Conservation (phyloP, 1,139 yeast species). For the Pneumocystis canis region DNA sequence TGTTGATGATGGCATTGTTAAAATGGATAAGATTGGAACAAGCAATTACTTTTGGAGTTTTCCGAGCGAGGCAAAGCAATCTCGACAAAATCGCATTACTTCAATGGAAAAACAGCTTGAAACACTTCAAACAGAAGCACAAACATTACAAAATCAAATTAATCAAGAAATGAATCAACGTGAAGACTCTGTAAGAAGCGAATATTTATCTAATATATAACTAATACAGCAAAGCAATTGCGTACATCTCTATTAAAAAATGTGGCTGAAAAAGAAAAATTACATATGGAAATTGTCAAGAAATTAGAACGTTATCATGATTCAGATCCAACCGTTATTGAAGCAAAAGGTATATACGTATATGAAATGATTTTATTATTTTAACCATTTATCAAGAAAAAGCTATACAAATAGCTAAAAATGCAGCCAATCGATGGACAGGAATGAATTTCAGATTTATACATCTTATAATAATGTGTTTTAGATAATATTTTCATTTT, state of each 20-base stretch:
- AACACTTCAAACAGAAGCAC: neutral
- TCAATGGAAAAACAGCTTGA: neutral
- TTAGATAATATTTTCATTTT: neutral
- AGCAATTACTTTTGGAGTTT: slow-evolving; percentile 3
- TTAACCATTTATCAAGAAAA: neutral
- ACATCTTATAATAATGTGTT: neutral
- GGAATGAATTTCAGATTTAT: neutral
- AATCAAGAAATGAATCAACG: neutral
- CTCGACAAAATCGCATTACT: neutral
- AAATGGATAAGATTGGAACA: slow-evolving; percentile 12
- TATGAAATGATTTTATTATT: neutral
- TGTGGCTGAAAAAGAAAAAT: neutral
- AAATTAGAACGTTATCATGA: neutral
- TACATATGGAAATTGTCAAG: neutral
- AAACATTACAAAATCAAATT: neutral
- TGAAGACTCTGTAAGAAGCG: neutral
- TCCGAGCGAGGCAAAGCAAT: slow-evolving; percentile 2
- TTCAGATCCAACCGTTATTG: neutral
- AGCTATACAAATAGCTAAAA: neutral
- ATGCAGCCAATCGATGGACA: neutral
- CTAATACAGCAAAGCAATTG: neutral
- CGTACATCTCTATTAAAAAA: neutral
- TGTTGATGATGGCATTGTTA: slow-evolving; percentile 13
- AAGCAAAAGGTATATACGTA: neutral
- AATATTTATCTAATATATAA: neutral